Conservation (phyloP, 306 rosid species). For the Acacia confusa region DNA sequence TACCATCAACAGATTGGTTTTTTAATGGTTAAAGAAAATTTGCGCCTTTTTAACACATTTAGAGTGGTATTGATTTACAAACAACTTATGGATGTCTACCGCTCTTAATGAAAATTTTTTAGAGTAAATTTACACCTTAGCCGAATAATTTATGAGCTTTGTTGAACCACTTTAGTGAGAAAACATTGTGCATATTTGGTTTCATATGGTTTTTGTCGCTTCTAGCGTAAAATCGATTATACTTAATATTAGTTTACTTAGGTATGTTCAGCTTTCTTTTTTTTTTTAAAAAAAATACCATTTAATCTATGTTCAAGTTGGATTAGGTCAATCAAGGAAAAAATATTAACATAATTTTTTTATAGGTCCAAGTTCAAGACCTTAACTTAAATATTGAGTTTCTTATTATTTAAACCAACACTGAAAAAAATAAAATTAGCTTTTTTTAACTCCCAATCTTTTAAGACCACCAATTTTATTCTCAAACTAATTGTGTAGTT, state of each 20-base stretch:
- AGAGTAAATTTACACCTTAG: no score
- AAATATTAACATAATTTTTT: neutral
- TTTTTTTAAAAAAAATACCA: neutral
- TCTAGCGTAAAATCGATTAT: no score
- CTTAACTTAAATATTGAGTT: neutral
- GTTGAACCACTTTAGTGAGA: neutral
- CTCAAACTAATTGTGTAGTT: neutral
- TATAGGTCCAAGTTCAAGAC: neutral
- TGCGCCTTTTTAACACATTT: no score
- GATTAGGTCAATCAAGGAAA: neutral
- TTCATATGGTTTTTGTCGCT: neutral
- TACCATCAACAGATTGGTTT: no score
- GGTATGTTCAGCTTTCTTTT: neutral
- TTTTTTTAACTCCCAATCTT: neutral
- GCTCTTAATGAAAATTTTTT: no score
- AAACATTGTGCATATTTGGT: neutral
- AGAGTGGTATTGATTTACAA: no score
- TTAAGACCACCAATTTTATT: neutral
- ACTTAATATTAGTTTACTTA: neutral
- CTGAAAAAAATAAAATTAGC: neutral
- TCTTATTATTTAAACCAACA: neutral
- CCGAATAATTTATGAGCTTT: neutral
- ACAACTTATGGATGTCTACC: no score
- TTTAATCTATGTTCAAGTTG: neutral
- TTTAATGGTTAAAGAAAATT: no score